Evolutionary conservation across 257 asterid genomes (phyloP), one percentile per base, ranked within the genome.

Genomic region (Nicotiana knightiana): DNA sequence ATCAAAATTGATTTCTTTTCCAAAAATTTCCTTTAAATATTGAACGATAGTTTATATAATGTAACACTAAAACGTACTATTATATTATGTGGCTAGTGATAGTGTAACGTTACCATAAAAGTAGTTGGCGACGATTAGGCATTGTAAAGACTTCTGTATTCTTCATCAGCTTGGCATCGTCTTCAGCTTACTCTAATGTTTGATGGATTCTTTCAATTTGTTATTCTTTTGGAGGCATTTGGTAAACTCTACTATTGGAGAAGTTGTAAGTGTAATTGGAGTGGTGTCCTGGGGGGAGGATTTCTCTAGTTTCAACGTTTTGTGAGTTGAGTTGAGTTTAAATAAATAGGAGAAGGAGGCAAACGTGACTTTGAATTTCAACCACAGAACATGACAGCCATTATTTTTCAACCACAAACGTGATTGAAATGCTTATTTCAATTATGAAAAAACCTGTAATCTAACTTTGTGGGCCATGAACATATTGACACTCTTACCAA

Each of bases 381-480:
- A 73, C 93, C 94, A 87, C 67, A 58, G 90, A 89, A 90, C 94
- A 88, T 90, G 97, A 81, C 55, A 6, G 53, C 73, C 80, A 79
- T 55, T 58, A 51, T 16, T 82, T 85, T 76, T 32, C 7, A 78
- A 68, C 88, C 75, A 82, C 82, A 30, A 77, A 63, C 51, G 79
- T 75, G 79, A 51, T 75, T 51, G 79, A 75, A 75, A 15, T 75
- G 28, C 79, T 75, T 53, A 53, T 53, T 48, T 73, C 63, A 51
- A 26, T 48, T 71, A 46, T 73, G 37, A 15, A 73, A 21, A 39
- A 35, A 26, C 61, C 37, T 24, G 26, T 75, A 51, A 75, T 75
- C 79, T 75, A 51, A 75, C 63, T 51, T 75, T 26, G 79, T 51
- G 62, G 79, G 79, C 43, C 63, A 26, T 26, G 16, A 75, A 12